Conservation (phyloP, 306 rosid genomes). For the Castanopsis chinensis region DNA sequence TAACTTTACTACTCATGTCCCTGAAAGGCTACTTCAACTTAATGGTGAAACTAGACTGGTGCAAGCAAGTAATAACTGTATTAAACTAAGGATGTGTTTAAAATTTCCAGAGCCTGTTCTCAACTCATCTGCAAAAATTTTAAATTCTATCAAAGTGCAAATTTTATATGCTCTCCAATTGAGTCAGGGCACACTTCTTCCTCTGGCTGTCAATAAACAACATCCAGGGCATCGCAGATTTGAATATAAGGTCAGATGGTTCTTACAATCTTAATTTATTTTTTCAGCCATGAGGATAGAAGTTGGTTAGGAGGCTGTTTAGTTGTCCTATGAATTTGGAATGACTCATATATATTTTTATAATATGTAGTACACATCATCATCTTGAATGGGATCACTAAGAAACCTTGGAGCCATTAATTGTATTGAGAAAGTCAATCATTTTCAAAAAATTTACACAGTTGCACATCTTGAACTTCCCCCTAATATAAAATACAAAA, state of each 20-base stretch:
- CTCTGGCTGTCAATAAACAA: conserved; percentile 22
- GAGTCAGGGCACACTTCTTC: conserved; percentile 64
- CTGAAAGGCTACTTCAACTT: conserved; percentile 63
- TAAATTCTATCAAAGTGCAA: conserved; percentile 16
- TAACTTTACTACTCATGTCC: conserved; percentile 56
- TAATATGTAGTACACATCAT: background rate
- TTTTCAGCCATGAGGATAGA: background rate
- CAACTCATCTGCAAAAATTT: conserved; percentile 68
- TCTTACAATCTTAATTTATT: background rate
- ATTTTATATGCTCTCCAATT: conserved; percentile 25
- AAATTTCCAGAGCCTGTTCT: conserved; percentile 74
- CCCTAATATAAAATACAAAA: too few species aligned
- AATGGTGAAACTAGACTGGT: conserved; percentile 68
- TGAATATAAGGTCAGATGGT: conserved; percentile 65
- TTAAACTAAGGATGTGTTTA: conserved; percentile 52
- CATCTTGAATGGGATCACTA: background rate
- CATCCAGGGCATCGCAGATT: conserved; percentile 61
- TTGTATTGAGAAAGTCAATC: background rate
- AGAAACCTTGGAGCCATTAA: background rate
- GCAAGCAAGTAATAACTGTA: conserved; percentile 63
- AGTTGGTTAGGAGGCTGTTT: background rate
- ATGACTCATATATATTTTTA: background rate
- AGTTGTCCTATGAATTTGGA: background rate
- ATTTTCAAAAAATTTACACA: background rate
- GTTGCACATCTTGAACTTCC: background rate